Evolutionary conservation across 2,329 filamentous ascomycete genomes (phyloP), one percentile per base, ranked within the genome.

Genomic region (Ascochyta koolunga): DNA sequence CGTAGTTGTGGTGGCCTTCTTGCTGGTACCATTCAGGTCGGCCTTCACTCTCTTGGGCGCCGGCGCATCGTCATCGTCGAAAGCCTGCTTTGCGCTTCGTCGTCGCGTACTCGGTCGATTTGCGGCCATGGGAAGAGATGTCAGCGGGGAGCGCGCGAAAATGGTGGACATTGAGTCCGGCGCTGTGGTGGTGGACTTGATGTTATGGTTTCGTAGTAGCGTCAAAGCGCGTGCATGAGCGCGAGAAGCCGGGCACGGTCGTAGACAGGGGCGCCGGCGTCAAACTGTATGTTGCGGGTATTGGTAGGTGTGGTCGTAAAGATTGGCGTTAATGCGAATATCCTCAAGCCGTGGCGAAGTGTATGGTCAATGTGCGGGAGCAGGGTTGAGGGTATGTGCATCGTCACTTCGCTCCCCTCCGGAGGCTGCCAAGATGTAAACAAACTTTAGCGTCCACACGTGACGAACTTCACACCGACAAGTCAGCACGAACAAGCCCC

Each of bases 51-150:
- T 76, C 67, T 81, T 81, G 52, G 70, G 67, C 44, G 64, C 67
- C 11, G 76, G 77, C 64, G 76, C 77, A 67, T 76, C 77, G 25
- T 79, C 78, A 5, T 76, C 75, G 7, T 78, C 78, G 39, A 76
- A 73, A 38, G 77, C 77, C 43, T 74, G 71, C 47, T 77, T 74
- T 61, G 75, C 77, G 62, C 79, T 81, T 64, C 77, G 71, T 65
- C 79, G 72, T 72, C 79, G 78, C 68, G 74, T 73, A 38, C 68
- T 74, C 40, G 69, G 63, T 54, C 73, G 70, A 46, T 79, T 79
- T 62, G 75, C 71, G 56, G 78, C 77, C 79, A 81, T 82, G 58
- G 72, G 75, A 60, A 81, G 74, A 27, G 71, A 65, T 72, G 78
- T 74, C 57, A 81, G 68, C 54, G 79, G 79, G 25, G 69, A 70